phyloP scores from a whole-genome alignment of 2,329 filamentous ascomycete genomes.

The Penicillium fuscoglaucum region DNA sequence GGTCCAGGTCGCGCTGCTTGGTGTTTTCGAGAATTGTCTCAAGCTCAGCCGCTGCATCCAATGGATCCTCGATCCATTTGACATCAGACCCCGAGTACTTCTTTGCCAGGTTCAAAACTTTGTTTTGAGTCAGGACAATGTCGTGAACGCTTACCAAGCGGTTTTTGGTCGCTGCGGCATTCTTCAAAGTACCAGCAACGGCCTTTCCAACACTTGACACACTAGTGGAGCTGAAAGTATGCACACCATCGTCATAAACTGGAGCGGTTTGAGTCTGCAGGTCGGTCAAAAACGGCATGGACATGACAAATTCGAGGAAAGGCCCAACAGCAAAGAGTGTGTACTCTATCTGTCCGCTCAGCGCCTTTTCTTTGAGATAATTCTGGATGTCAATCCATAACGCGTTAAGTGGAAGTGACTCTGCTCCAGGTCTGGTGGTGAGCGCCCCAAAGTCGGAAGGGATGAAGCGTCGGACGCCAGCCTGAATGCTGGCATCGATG shows the following conservation, averaged over 20 bases:
- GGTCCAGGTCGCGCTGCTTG: not conserved
- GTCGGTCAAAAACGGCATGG: conserved; percentile 8
- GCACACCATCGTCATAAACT: not conserved
- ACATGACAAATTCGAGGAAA: conserved; percentile 12
- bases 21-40: not conserved
- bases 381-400: conserved; percentile 1
- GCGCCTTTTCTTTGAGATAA: conserved; percentile 6
- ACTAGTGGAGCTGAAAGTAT: conserved; percentile 4
- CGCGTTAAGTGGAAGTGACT: not conserved
- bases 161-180: not conserved
- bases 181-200: conserved; percentile 1
- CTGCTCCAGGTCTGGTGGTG: not conserved
- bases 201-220: conserved; percentile 4
- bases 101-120: conserved; percentile 2
- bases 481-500: conserved; percentile 5
- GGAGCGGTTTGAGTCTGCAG: not conserved
- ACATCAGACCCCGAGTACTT: not conserved
- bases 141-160: conserved; percentile 4
- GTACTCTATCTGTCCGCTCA: conserved; percentile 4
- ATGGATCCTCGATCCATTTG: not conserved
- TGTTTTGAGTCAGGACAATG: conserved; percentile 1
- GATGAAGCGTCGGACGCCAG: conserved; percentile 1
- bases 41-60: not conserved
- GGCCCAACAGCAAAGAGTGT: conserved; percentile 8
- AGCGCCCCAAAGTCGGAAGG: conserved; percentile 3